Conservation (phyloP, 371 early-diverging fungal species). For the Synchytrium microbalum region DNA sequence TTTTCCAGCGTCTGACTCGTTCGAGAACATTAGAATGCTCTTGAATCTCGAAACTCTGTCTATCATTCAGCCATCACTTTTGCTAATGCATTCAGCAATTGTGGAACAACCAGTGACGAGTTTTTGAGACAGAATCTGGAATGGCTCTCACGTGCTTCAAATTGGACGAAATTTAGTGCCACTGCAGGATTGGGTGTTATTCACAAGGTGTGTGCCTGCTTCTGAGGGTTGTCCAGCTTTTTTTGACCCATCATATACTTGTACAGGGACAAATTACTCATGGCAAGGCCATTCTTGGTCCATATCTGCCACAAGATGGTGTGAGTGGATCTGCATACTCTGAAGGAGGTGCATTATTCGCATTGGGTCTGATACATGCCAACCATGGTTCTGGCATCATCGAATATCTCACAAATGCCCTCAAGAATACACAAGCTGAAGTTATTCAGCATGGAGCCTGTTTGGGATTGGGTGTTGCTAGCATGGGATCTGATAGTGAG, state of each 20-base stretch:
- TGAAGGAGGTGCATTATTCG: conserved; percentile 97
- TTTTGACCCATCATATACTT: conserved; percentile 3
- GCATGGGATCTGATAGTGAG: conserved; percentile 88
- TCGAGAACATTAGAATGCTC: conserved; percentile 44
- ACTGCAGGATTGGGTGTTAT: conserved; percentile 98
- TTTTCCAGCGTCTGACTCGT: neutral
- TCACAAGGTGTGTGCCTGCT: conserved; percentile 72
- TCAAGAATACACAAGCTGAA: conserved; percentile 76
- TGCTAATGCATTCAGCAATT: conserved; percentile 96
- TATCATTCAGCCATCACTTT: conserved; percentile 94
- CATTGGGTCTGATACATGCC: conserved; percentile 96
- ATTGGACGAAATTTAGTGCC: conserved; percentile 99
- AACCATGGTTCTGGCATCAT: conserved; percentile 75
- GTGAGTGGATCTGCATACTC: conserved; percentile 77
- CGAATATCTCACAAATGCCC: conserved; percentile 70
- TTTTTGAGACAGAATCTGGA: conserved; percentile 96
- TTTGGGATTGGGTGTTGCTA: conserved; percentile 94
- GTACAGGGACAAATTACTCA: conserved; percentile 79
- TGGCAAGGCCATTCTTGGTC: conserved; percentile 72
- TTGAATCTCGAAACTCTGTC: conserved; percentile 86
- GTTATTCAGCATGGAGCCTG: conserved; percentile 97
- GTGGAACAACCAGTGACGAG: conserved; percentile 97
- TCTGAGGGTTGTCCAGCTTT: conserved; percentile 17
- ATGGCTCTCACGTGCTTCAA: conserved; percentile 93
- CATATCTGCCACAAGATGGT: conserved; percentile 91